Percentiles rank a stretch among this genome's conserved stretches.
These are phyloP conservation scores for Moesziomyces sp. DNA, from an alignment of 1,284 basidiomycete genomes.

Conservation along the genomic window DNA sequence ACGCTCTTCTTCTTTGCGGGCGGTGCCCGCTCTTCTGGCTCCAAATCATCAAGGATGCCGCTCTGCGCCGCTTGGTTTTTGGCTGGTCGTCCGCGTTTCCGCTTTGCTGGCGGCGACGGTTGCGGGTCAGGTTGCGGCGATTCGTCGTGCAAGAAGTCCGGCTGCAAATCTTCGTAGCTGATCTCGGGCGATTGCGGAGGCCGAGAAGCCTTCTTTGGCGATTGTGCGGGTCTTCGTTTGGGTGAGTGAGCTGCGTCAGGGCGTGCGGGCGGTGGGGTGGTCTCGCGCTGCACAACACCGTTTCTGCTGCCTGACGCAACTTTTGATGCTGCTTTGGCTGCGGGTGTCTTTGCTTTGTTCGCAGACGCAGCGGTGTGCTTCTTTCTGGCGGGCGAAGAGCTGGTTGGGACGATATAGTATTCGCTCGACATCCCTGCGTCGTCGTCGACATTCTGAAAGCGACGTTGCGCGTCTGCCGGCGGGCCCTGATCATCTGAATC, in stretches of 20 bases:
- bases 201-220: too few relatives aligned
- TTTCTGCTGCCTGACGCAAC: conserved; percentile 3
- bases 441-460: conserved; percentile 2
- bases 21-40: background rate
- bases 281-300: background rate
- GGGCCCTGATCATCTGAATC: conserved; percentile 24
- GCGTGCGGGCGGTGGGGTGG: background rate
- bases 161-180: too few relatives aligned
- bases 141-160: conserved; percentile 3
- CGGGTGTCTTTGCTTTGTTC: conserved; percentile 8
- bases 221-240: too few relatives aligned
- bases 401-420: conserved; percentile 12
- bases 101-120: conserved; percentile 16
- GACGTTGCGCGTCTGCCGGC: too few relatives aligned
- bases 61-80: conserved; percentile 17
- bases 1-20: background rate
- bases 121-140: background rate
- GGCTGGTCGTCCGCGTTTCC: conserved; percentile 28
- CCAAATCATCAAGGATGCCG: conserved; percentile 11
- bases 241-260: too few relatives aligned
- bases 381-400: conserved; percentile 7
- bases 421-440: conserved; percentile 13
- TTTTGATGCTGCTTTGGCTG: conserved; percentile 4
- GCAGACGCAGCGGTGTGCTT: background rate
- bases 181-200: too few relatives aligned